These are phyloP conservation scores for Aspergillus proliferans DNA, from an alignment of 2,329 filamentous ascomycete genomes.

Conservation along the genomic window DNA sequence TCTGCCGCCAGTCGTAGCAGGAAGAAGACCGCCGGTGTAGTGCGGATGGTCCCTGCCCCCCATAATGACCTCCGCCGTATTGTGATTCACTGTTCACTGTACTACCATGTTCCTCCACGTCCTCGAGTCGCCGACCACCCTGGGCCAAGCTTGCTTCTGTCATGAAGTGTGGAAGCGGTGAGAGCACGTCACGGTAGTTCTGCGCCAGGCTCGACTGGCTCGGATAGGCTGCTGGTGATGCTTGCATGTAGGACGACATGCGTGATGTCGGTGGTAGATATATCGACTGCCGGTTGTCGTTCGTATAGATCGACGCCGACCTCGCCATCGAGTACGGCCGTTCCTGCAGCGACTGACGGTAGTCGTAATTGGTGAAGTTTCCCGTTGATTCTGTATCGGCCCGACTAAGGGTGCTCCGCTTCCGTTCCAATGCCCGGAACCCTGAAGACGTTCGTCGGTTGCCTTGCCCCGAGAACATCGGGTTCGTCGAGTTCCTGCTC, in stretches of 20 bases:
- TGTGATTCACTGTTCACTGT: not conserved
- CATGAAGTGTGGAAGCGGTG: conserved; percentile 32
- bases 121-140: conserved; percentile 11
- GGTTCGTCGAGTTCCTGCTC: conserved; percentile 33
- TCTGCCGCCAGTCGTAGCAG: not conserved
- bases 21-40: conserved; percentile 17
- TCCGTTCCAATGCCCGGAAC: conserved; percentile 27
- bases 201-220: conserved; percentile 33
- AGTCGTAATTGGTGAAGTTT: conserved; percentile 17
- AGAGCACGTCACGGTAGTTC: conserved; percentile 31
- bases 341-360: conserved; percentile 23
- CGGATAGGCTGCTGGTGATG: conserved; percentile 16
- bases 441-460: conserved; percentile 28
- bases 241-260: conserved; percentile 9
- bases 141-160: conserved; percentile 29
- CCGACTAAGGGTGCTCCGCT: conserved; percentile 30
- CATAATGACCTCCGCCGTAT: not conserved
- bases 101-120: conserved; percentile 15
- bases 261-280: conserved; percentile 24
- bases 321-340: conserved; percentile 29
- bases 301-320: conserved; percentile 31
- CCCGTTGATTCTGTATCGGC: conserved; percentile 27
- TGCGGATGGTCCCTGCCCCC: not conserved
- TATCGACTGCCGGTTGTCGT: conserved; percentile 27
- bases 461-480: conserved; percentile 31